Conservation (phyloP, 768 basidiomycete genomes). For the Rhizopogon rudus region DNA sequence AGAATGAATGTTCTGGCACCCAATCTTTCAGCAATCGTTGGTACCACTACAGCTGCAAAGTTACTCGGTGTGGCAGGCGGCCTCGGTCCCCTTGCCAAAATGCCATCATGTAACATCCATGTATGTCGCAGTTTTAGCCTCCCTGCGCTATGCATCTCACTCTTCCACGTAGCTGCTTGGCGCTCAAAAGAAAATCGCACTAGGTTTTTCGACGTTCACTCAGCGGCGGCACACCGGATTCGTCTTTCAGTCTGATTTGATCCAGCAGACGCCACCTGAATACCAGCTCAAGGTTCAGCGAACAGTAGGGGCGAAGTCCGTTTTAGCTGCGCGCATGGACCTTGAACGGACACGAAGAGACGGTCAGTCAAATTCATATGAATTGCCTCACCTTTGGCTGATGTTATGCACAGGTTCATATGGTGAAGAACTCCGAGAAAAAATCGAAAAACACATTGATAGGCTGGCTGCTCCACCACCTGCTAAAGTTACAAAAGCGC, state of each 20-base stretch:
- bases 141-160: not conserved
- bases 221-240: conserved; percentile 95
- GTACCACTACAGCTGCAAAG: conserved; percentile 98
- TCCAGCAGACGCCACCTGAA: conserved; percentile 81
- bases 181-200: conserved; percentile 86
- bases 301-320: conserved; percentile 89
- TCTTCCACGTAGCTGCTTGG: conserved; percentile 68
- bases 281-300: conserved; percentile 90
- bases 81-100: conserved; percentile 82
- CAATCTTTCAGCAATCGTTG: conserved; percentile 97
- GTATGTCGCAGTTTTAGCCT: conserved; percentile 40
- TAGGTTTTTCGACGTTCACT: conserved; percentile 85
- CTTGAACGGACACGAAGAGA: conserved; percentile 79
- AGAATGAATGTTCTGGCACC: conserved; percentile 98
- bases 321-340: conserved; percentile 90
- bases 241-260: conserved; percentile 89
- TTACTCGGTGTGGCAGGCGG: conserved; percentile 96
- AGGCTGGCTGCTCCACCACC: conserved; percentile 92
- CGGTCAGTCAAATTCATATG: conserved; percentile 41
- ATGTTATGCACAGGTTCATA: conserved; percentile 51
- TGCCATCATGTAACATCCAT: conserved; percentile 94
- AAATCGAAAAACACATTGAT: conserved; percentile 92
- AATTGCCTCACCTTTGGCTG: conserved; percentile 1
- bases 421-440: conserved; percentile 73
- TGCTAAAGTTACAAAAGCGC: conserved; percentile 85